These are phyloP conservation scores for Chrysochromulina tobinii DNA, from an alignment of 78 protist species.

Conservation along the genomic window DNA sequence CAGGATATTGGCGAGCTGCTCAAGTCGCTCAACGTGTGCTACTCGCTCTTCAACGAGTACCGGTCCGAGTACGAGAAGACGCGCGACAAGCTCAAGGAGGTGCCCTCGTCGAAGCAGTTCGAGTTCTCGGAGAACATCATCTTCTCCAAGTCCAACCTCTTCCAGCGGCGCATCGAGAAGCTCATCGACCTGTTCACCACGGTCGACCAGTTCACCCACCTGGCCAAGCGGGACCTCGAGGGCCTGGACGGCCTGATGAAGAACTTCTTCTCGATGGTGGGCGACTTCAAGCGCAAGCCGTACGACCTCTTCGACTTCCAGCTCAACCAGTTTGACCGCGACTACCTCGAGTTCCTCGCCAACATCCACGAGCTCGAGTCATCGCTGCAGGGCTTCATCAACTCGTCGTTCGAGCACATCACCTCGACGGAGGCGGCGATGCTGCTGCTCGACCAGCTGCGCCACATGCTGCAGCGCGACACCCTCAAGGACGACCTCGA, in stretches of 20 bases:
- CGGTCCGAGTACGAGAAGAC: constrained; percentile 28
- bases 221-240: constrained; percentile 46
- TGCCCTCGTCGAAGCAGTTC: constrained; percentile 67
- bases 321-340: constrained; percentile 63
- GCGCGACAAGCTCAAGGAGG: constrained; percentile 28
- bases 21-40: constrained; percentile 1
- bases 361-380: constrained; percentile 60
- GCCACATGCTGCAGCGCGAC: constrained; percentile 32
- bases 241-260: constrained; percentile 55
- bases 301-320: constrained; percentile 73
- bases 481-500: constrained; percentile 41
- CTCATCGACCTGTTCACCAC: constrained; percentile 67
- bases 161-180: constrained; percentile 71
- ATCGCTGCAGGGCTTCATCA: constrained; percentile 40
- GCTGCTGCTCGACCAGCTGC: constrained; percentile 39
- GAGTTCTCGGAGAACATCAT: constrained; percentile 65
- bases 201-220: constrained; percentile 57
- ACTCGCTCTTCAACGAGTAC: constrained; percentile 49
- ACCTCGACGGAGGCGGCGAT: constrained; percentile 34
- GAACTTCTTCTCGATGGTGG: constrained; percentile 48
- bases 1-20: constrained; percentile 25
- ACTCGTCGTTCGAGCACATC: constrained; percentile 33
- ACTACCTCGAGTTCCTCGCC: constrained; percentile 58
- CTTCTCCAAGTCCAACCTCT: constrained; percentile 78
- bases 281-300: constrained; percentile 53